Evolutionary conservation across 306 rosid genomes (phyloP), one percentile per base, ranked within the genome.

Genomic region (Lupinus albus): DNA sequence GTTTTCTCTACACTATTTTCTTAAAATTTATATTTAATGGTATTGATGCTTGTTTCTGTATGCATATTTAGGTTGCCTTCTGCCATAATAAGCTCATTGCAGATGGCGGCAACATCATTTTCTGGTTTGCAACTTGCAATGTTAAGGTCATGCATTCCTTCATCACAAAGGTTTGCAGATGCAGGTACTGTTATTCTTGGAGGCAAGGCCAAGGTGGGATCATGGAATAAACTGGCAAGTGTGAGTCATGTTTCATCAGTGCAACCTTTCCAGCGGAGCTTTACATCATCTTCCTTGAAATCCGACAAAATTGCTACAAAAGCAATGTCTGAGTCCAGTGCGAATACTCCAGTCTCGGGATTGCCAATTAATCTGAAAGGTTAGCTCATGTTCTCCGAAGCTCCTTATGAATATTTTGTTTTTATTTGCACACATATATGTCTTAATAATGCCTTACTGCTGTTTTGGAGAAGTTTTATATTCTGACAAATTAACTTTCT

Each of bases 331-430:
- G 87, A 80, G 60, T 66, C 86, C 61, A 83, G 78, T 54, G 85
- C 82, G 66, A 70, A 45, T 58, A 86, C 77, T 72, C 84, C 82
- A 12, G 73, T 51, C 52, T 76, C 91, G 0, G 98, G 98, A 74
- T 81, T 89, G 80, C 85, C 96, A 9, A 86, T 93, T 70, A 60
- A 93, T 76, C 74, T 93, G 65, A 88, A 44, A 86, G 98, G 98
- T 89, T 63, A 57, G 63, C 70, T 65, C 77, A 18, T 41, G 65
- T 62, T 8, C 30, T 14, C 1, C 15, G 50, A 36, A 45, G 56
- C 20, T 49, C 45, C 41, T 41, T 36, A 33, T 33, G 12, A 18
- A 20, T 61, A 12, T 58, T 53, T 54, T 42, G 39, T 76, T 61
- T 33, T 35, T 16, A 51, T 44, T 21, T 54, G 13, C 55, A 47